A percentile compares a stretch with the other conserved stretches of the same genome.
Conservation (phyloP, 257 asterid species). For the Solanum sejunctum region DNA sequence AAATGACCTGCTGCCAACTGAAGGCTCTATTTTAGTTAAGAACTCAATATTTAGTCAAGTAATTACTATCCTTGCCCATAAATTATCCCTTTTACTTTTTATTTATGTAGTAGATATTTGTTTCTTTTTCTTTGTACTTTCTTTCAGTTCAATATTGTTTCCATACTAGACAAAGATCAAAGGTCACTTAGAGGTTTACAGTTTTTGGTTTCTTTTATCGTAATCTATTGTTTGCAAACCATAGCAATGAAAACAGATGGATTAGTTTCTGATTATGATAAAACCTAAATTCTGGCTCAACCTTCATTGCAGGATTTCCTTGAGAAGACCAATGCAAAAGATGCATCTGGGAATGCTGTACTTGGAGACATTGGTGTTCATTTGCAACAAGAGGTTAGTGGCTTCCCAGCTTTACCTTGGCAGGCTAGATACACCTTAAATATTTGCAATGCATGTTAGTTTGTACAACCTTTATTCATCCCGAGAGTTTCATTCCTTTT, state of each 20-base stretch:
- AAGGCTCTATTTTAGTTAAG: not conserved
- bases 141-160: not conserved
- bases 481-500: not conserved
- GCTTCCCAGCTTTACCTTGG: not conserved
- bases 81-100: not conserved
- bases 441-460: not conserved
- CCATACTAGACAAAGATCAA: not conserved
- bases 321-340: conserved; percentile 66
- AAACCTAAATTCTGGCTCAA: not conserved
- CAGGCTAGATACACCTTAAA: not conserved
- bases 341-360: conserved; percentile 79
- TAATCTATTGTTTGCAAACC: not conserved
- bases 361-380: conserved; percentile 81
- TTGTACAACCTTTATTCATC: not conserved
- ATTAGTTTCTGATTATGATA: not conserved
- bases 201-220: not conserved
- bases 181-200: not conserved
- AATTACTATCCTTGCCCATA: not conserved
- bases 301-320: conserved; percentile 51
- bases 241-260: not conserved
- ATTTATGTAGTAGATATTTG: not conserved
- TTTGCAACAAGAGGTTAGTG: conserved; percentile 80
- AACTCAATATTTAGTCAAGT: not conserved
- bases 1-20: not conserved
- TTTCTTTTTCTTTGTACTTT: not conserved